Base-by-base conservation (phyloP, 805 yeast species). In the Priceomyces melissophilus region DNA sequence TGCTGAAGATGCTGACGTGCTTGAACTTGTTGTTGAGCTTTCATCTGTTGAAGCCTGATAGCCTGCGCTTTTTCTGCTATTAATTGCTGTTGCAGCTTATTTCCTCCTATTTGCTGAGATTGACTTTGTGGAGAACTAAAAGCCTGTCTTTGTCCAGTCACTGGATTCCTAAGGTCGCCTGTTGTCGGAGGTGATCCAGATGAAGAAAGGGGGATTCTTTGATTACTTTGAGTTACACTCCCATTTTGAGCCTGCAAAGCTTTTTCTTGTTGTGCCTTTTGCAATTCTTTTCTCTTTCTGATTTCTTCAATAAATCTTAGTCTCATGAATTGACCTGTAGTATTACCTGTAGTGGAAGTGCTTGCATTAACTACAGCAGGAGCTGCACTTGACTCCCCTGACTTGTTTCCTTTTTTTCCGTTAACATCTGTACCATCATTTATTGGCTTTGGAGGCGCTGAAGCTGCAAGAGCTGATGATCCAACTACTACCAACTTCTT, bases 221-320 rank as follows among this genome's bases (percentile, higher is more conserved):
- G 40, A 26, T 30, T 32, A 26, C 27, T 35, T 9, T 25, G 17
- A 13, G 30, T 6, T 11, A 32, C 38, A 27, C 43, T 43, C 14
- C 29, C 48, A 37, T 37, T 37, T 30, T 39, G 42, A 3, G 67
- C 54, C 42, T 64, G 73, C 4, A 64, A 61, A n/a, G 67, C 69
- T 16, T 63, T 62, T 30, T 67, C 73, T 31, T 65, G 67, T 43
- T 61, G 70, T 1, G 61, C 66, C 47, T 65, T 65, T 37, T 70
- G 73, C 4, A 69, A 60, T 46, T 69, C 73, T 53, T 79, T 77
- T 57, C 85, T 78, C 35, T 85, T 71, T 40, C 95, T 72, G 65
- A 86, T 80, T 62, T 85, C 93, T 60, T 91, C 98, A 44, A 91
- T 84, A 53, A 90, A 88, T 47, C 95, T 75, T 38, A 91, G 68